Conservation (phyloP, 2,329 filamentous ascomycete genomes). For the Phyllosticta paracitricarpa region DNA sequence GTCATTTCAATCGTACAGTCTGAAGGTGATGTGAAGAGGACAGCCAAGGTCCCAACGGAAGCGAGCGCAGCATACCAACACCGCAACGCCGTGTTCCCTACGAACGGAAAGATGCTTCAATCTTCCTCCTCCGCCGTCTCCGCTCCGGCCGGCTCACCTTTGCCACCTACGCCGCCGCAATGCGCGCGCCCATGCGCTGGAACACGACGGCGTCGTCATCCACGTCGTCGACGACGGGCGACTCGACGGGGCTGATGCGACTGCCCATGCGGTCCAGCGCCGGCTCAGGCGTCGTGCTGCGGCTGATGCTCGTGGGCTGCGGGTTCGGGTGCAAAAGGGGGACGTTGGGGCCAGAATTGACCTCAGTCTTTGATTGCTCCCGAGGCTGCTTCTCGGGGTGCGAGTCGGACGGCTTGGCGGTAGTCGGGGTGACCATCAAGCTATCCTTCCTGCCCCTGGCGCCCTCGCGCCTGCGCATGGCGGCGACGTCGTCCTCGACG, state of each 20-base stretch:
- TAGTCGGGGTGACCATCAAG: constrained; percentile 19
- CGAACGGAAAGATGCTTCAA: not conserved
- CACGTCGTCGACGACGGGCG: not conserved
- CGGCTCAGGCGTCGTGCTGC: constrained; percentile 24
- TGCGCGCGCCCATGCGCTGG: constrained; percentile 23
- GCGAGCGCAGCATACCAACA: not conserved
- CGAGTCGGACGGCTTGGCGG: not conserved
- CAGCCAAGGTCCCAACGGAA: not conserved
- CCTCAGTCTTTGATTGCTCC: not conserved
- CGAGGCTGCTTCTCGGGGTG: not conserved
- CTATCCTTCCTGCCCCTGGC: not conserved
- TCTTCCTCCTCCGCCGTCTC: not conserved
- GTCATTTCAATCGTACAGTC: not conserved
- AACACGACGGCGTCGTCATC: constrained; percentile 20
- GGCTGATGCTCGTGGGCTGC: constrained; percentile 13
- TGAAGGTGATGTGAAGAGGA: not conserved
- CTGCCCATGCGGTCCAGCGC: constrained; percentile 27
- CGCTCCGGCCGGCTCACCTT: not conserved
- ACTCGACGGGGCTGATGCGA: constrained; percentile 11
- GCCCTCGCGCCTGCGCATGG: constrained; percentile 26
- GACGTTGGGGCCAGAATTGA: not conserved
- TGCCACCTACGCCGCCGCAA: constrained; percentile 11
- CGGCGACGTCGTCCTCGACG: constrained; percentile 14
- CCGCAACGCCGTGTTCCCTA: not conserved
- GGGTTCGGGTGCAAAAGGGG: constrained; percentile 7